A percentile compares a stretch with the other conserved stretches of the same genome.
phyloP scores from a whole-genome alignment of 768 basidiomycete species.

The Tremella mesenterica region DNA sequence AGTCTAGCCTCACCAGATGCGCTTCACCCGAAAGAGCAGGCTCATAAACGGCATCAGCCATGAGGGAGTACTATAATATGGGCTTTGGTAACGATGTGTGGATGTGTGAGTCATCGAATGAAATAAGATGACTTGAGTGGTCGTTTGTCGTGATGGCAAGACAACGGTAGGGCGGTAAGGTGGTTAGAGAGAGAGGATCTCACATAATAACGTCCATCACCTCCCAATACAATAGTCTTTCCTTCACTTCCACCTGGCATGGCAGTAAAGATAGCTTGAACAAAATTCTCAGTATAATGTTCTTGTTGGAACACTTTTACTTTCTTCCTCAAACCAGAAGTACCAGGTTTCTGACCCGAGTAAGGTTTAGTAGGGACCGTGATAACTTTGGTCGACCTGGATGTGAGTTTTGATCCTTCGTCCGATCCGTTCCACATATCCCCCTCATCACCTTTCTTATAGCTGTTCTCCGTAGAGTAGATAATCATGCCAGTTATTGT shows the following conservation, averaged over 20 bases:
- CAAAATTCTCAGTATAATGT: slow-evolving; percentile 99
- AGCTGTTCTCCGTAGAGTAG: no score
- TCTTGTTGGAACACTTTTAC: slow-evolving; percentile 98
- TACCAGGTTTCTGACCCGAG: slow-evolving; percentile 80
- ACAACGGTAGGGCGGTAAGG: neutral
- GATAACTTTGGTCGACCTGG: slow-evolving; percentile 48
- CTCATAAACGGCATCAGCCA: no score
- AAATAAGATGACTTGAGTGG: slow-evolving; percentile 51
- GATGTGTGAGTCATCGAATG: no score
- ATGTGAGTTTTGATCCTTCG: no score
- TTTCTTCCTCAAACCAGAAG: slow-evolving; percentile 92
- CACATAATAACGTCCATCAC: slow-evolving; percentile 81
- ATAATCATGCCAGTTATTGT: no score
- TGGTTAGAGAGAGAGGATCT: slow-evolving; percentile 6
- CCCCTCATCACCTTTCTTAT: no score
- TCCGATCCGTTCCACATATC: no score
- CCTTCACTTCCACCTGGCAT: slow-evolving; percentile 62
- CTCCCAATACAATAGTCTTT: slow-evolving; percentile 84
- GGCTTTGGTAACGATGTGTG: no score
- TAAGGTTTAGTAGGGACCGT: slow-evolving; percentile 74
- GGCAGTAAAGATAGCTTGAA: slow-evolving; percentile 82
- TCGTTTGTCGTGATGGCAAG: neutral
- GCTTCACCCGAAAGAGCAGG: no score
- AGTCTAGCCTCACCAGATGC: no score
- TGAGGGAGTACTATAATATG: no score